Evolutionary conservation across 2,329 filamentous ascomycete species (phyloP), one percentile per base, ranked within the genome.

Genomic region (Alternaria arbusti): DNA sequence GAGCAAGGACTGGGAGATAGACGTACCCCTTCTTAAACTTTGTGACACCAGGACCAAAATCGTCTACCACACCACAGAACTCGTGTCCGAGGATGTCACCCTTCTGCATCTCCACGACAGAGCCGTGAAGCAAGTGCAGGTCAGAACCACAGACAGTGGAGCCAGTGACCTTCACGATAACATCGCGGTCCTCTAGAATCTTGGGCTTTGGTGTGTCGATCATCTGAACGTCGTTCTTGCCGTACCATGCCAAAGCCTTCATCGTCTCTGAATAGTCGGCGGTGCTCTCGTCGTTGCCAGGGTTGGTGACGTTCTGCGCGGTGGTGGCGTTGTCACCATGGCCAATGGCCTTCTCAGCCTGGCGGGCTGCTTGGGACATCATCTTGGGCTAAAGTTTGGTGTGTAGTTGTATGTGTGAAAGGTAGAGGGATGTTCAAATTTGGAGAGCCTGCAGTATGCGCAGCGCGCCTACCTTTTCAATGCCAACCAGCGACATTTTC

Each of bases 181-280:
- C 92, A 75, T 96, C 93, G 55, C 83, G 82, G 46, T 88, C 86
- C 77, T 96, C 92, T 25, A 95, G 78, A 28, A 96, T 84, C 71
- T 86, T 89, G 3, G 93, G 93, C 70, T 89, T 90, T 0, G 90
- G 86, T 6, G 87, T 87, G 32, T 93, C 87, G 52, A 89, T 85
- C 17, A 96, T 84, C 74, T 91, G 81, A 50, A 97, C 92, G 28
- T 84, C 87, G 73, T 94, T 92, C 84, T 95, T 96, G 56, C 91
- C 91, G 80, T 91, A 88, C 93, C 93, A 97, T 3, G 87, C 87
- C 13, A 96, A 81, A 0, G 93, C 94, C 78, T 92, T 91, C 91
- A 97, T 96, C 15, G 81, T 90, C 71, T 89, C 86, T 30, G 75
- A 77, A 20, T 83, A 78, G 61, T 90, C 84, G 5, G 83, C 82